phyloP scores from a whole-genome alignment of 306 rosid species.

The Sphenostylis stenocarpa region DNA sequence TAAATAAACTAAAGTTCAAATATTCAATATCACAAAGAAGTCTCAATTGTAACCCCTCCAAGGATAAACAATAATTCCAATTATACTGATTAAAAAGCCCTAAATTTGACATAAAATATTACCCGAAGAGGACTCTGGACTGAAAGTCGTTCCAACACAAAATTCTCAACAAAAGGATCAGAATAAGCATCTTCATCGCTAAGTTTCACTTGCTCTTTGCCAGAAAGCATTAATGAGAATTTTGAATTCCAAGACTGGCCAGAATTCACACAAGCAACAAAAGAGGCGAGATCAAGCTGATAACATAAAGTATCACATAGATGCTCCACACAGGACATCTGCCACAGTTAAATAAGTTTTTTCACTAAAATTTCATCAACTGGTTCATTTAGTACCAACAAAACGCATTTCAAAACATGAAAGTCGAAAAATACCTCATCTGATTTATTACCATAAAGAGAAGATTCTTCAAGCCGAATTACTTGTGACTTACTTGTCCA shows the following conservation, averaged over 20 bases:
- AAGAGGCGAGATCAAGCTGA: conserved; percentile 92
- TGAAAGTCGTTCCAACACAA: conserved; percentile 93
- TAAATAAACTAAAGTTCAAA: conserved; percentile 13
- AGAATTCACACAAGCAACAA: conserved; percentile 90
- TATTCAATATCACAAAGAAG: conserved; percentile 16
- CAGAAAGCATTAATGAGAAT: conserved; percentile 62
- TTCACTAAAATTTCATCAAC: conserved; percentile 25
- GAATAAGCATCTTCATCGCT: conserved; percentile 54
- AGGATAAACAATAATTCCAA: conserved; percentile 24
- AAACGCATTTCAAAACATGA: conserved; percentile 37
- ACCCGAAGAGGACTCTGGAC: conserved; percentile 98
- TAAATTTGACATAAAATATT: conserved; percentile 39
- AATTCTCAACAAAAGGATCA: conserved; percentile 89
- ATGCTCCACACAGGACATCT: conserved; percentile 91
- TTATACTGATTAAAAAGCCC: conserved; percentile 9
- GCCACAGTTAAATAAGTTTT: conserved; percentile 41
- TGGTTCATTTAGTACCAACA: conserved; percentile 36
- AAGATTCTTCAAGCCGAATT: conserved; percentile 79
- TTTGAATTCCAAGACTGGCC: conserved; percentile 85
- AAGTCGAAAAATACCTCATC: conserved; percentile 76
- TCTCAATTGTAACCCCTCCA: conserved; percentile 20
- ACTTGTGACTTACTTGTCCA: conserved; percentile 90
- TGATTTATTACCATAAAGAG: conserved; percentile 68
- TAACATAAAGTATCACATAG: conserved; percentile 88
- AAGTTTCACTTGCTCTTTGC: conserved; percentile 55